phyloP scores from a whole-genome alignment of 768 basidiomycete genomes.

The Boletus reticuloceps region DNA sequence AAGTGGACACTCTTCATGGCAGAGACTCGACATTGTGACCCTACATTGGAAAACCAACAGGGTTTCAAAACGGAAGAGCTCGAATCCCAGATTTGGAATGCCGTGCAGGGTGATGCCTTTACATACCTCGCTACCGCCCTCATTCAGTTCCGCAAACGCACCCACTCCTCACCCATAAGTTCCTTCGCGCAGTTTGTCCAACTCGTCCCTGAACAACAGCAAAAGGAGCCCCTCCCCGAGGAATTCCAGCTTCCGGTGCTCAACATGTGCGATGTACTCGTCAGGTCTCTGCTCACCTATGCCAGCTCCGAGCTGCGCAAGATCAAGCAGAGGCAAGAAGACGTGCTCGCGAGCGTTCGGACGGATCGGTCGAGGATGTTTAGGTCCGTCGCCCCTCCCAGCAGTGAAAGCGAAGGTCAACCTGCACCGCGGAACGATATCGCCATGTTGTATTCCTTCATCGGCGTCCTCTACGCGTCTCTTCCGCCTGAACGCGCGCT shows the following conservation, averaged over 20 bases:
- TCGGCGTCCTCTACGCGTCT: conserved; percentile 75
- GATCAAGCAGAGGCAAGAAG: conserved; percentile 89
- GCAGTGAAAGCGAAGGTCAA: conserved; percentile 41
- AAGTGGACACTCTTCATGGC: conserved; percentile 89
- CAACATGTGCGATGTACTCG: conserved; percentile 63
- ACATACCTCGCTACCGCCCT: conserved; percentile 63
- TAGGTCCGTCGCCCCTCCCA: conserved; percentile 43
- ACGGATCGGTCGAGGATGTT: conserved; percentile 57
- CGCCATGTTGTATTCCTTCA: conserved; percentile 78
- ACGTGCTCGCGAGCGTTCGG: conserved; percentile 67
- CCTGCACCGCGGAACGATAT: conserved; percentile 74
- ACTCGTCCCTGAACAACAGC: conserved; percentile 33
- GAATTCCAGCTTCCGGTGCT: conserved; percentile 55
- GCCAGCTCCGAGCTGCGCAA: conserved; percentile 80
- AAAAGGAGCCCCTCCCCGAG: conserved; percentile 39
- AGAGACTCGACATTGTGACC: conserved; percentile 67
- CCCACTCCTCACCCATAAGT: conserved; percentile 30
- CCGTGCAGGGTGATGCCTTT: conserved; percentile 82
- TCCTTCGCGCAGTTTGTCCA: conserved; percentile 40
- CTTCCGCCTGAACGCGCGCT: conserved; percentile 74
- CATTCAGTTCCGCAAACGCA: conserved; percentile 49
- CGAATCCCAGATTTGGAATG: conserved; percentile 78
- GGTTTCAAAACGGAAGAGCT: conserved; percentile 77
- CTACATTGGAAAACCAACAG: conserved; percentile 56
- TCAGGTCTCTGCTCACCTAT: conserved; percentile 69